Conservation (phyloP, 352 stramenopile genomes). For the Phytophthora hibernalis region DNA sequence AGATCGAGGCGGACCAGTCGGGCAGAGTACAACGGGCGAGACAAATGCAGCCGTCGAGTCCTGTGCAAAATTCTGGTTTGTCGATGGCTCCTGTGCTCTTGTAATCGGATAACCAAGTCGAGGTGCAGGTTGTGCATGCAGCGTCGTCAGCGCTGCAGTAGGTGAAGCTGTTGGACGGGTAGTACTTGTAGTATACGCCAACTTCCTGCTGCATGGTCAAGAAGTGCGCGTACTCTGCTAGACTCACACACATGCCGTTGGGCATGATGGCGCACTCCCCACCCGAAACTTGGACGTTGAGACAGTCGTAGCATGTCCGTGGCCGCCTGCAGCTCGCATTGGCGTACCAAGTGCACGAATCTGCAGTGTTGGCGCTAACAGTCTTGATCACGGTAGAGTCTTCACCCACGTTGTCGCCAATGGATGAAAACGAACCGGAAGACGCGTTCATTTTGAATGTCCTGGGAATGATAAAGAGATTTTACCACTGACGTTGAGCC, state of each 20-base stretch:
- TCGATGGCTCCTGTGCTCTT: constrained; percentile 22
- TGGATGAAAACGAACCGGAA: constrained; percentile 12
- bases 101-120: constrained; percentile 33
- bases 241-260: constrained; percentile 32
- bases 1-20: constrained; percentile 34
- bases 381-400: constrained; percentile 28
- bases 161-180: constrained; percentile 39
- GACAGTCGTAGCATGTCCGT: constrained; percentile 64
- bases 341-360: constrained; percentile 50
- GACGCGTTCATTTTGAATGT: constrained; percentile 25
- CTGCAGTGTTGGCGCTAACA: constrained; percentile 23
- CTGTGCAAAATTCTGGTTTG: constrained; percentile 30
- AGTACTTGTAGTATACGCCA: constrained; percentile 35
- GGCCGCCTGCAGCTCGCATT: constrained; percentile 39
- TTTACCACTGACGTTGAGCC: not conserved
- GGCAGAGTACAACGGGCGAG: constrained; percentile 32
- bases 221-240: constrained; percentile 28
- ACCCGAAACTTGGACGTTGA: constrained; percentile 44
- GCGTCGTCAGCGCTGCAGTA: constrained; percentile 40
- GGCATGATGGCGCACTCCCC: constrained; percentile 35
- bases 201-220: constrained; percentile 29
- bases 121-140: constrained; percentile 31
- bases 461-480: not conserved
- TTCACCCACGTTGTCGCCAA: constrained; percentile 9
- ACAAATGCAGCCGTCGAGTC: constrained; percentile 35